Evolutionary conservation across 306 rosid species (phyloP).

Genomic region (Rosa lucieae): DNA sequence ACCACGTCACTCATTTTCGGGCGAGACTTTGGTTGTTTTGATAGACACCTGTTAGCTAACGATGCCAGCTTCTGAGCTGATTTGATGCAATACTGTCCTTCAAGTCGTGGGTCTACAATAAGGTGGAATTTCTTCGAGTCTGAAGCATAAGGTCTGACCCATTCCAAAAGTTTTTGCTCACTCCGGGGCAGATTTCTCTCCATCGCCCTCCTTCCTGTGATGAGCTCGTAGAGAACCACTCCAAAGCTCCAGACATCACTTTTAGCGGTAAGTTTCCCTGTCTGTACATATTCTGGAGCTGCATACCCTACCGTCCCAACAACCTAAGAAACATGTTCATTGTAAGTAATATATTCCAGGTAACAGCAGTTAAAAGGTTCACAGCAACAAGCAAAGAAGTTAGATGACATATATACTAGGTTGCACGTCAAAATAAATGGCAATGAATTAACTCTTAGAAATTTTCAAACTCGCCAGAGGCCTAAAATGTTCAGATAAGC

Average conservation of each 20-base stretch:
- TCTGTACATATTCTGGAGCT: constrained; percentile 95
- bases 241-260: constrained; percentile 99
- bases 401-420: background rate
- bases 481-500: background rate
- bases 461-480: constrained; percentile 4
- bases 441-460: background rate
- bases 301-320: constrained; percentile 97
- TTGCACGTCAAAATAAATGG: background rate
- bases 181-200: constrained; percentile 88
- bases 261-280: constrained; percentile 85
- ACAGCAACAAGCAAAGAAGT: background rate
- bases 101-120: constrained; percentile 79
- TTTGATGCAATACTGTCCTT: constrained; percentile 61
- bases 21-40: constrained; percentile 83
- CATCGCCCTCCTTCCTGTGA: constrained; percentile 92
- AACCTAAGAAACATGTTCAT: constrained; percentile 52
- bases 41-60: constrained; percentile 84
- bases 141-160: constrained; percentile 82
- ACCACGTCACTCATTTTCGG: constrained; percentile 97
- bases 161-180: constrained; percentile 94
- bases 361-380: constrained; percentile 14
- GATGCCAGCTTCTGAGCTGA: constrained; percentile 81
- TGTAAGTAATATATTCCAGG: constrained; percentile 26
- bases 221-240: constrained; percentile 88
- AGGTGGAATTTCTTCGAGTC: constrained; percentile 75